Base-by-base conservation (phyloP, 495 filamentous ascomycete species). In the Hypoxylon intermedium region DNA sequence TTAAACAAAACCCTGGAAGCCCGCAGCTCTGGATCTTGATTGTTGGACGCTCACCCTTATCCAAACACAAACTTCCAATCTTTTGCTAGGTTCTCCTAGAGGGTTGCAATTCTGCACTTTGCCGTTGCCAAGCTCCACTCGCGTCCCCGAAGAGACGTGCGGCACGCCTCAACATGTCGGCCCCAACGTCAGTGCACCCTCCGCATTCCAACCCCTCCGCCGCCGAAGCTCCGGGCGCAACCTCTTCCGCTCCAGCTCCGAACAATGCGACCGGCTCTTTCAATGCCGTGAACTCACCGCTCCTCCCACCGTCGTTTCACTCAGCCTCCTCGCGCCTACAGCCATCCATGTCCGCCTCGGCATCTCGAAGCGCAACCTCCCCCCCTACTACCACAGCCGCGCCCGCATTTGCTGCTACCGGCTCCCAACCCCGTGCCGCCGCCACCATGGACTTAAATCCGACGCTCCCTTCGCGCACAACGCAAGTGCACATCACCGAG, bases 401-500 rank as follows among this genome's bases (percentile, higher is more conserved):
- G 18, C 20, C 56, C 21, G 21, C 63, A 5, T 49, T 54, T 21
- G 36, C 51, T 1, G 45, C 34, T 33, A 33, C 53, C 19, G 63
- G 62, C 33, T 26, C 53, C 9, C 58, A 43, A 23, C 46, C 63
- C 30, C 50, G 46, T 36, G 52, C 31, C 18, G 44, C 63, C 18
- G 52, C 31, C 18, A 37, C 63, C 18, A 62, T 57, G 59, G 53
- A 67, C 19, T 54, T 65, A 0, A 54, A 69, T 20, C 61, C 72
- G 11, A 53, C 68, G 12, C 61, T 69, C 3, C 65, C 72, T 1
- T 65, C 72, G 9, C 60, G 64, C 37, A 44, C 73, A 60, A 65
- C 82, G 72, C 65, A 83, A 76, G 53, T 71, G 9, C 71, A 75
- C 58, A 67, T 81, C 31, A 69, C 78, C 46, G 86, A 93, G 82